A percentile compares a stretch with the other conserved stretches of the same genome.
Conservation (phyloP, 495 filamentous ascomycete genomes). For the Penicillium coffeae region DNA sequence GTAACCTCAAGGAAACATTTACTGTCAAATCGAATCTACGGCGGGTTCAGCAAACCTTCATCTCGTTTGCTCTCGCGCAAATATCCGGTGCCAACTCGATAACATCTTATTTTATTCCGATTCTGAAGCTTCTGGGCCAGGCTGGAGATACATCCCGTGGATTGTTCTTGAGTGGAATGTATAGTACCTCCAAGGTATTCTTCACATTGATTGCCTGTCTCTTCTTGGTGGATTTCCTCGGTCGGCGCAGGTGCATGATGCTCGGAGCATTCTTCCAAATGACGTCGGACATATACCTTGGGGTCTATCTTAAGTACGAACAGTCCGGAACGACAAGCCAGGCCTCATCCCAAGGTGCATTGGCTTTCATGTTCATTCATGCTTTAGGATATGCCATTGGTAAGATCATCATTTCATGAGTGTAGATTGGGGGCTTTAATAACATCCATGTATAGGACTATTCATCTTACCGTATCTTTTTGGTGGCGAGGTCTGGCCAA, state of each 20-base stretch:
- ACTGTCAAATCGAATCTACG: constrained; percentile 13
- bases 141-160: neutral
- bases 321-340: neutral
- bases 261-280: constrained; percentile 11
- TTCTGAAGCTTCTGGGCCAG: constrained; percentile 6
- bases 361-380: constrained; percentile 16
- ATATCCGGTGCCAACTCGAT: constrained; percentile 23
- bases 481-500: constrained; percentile 19
- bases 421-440: too few relatives aligned
- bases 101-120: constrained; percentile 19
- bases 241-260: constrained; percentile 15
- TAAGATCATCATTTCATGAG: too few relatives aligned
- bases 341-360: constrained; percentile 1
- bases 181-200: constrained; percentile 26
- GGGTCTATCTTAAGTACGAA: constrained; percentile 10
- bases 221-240: constrained; percentile 16
- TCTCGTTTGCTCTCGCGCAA: constrained; percentile 25
- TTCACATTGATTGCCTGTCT: constrained; percentile 22
- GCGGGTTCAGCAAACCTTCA: constrained; percentile 18
- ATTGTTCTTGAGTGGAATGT: constrained; percentile 20
- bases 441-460: too few relatives aligned
- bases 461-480: constrained; percentile 19
- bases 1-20: constrained; percentile 14
- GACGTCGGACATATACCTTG: constrained; percentile 17
- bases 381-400: constrained; percentile 14